Conservation (phyloP, 768 basidiomycete genomes). For the Rubroboletus pulcherrimus region DNA sequence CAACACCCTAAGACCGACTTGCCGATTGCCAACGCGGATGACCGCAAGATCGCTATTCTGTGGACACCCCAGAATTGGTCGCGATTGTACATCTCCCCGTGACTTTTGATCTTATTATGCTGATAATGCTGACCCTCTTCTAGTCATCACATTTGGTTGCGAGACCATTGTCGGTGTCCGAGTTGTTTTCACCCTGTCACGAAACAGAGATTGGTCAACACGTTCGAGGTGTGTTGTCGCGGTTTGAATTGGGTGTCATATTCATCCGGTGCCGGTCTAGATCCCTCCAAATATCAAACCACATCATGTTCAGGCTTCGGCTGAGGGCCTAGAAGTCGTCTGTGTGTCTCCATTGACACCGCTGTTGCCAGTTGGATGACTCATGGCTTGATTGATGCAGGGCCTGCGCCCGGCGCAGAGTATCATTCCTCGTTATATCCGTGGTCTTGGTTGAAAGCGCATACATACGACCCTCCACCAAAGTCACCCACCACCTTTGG, state of each 20-base stretch:
- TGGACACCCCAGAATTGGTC: constrained; percentile 75
- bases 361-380: background rate
- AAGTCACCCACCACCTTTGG: constrained; percentile 13
- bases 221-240: constrained; percentile 59
- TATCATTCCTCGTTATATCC: constrained; percentile 82
- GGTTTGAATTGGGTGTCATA: background rate
- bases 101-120: background rate
- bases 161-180: constrained; percentile 90
- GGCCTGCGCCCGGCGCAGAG: constrained; percentile 31
- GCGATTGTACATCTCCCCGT: constrained; percentile 57
- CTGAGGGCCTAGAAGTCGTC: constrained; percentile 65
- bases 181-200: constrained; percentile 84
- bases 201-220: constrained; percentile 85
- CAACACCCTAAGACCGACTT: constrained; percentile 30
- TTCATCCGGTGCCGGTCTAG: constrained; percentile 37
- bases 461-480: constrained; percentile 76
- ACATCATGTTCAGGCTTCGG: constrained; percentile 47
- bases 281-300: constrained; percentile 76
- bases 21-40: constrained; percentile 54
- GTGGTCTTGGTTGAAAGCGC: constrained; percentile 75
- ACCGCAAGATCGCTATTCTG: constrained; percentile 59
- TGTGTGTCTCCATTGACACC: constrained; percentile 47
- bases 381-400: constrained; percentile 11
- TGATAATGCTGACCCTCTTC: background rate
- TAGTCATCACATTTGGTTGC: constrained; percentile 88